phyloP scores from a whole-genome alignment of 1,139 yeast genomes.

The Hanseniaspora gamundiae region DNA sequence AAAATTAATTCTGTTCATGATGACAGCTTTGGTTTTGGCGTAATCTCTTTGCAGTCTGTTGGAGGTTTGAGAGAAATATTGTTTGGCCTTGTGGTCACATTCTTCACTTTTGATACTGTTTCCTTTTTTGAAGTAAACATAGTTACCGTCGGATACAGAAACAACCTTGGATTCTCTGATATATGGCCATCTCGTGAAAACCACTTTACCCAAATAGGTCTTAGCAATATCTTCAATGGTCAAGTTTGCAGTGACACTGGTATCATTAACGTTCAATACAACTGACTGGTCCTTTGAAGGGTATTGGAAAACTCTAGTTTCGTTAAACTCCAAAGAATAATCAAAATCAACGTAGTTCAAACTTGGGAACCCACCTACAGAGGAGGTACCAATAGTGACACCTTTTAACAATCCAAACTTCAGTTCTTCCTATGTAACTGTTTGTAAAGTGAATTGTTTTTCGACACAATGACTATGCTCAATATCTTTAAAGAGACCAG shows the following conservation, averaged over 20 bases:
- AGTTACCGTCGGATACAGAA: conserved; percentile 45
- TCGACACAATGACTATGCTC: conserved; percentile 71
- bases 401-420: conserved; percentile 54
- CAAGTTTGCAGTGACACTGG: conserved; percentile 33
- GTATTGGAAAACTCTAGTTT: conserved; percentile 70
- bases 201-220: conserved; percentile 44
- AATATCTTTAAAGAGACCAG: conserved; percentile 65
- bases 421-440: conserved; percentile 33
- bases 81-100: conserved; percentile 21
- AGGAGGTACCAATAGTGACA: conserved; percentile 55
- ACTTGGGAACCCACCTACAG: conserved; percentile 87
- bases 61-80: conserved; percentile 30
- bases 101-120: conserved; percentile 30
- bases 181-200: conserved; percentile 83
- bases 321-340: conserved; percentile 41
- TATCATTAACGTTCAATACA: conserved; percentile 49
- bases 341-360: conserved; percentile 56
- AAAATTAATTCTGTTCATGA: conserved; percentile 40
- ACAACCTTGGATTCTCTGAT: conserved; percentile 68
- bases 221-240: conserved; percentile 43
- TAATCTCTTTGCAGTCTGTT: conserved; percentile 29
- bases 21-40: conserved; percentile 44
- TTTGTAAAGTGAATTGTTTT: conserved; percentile 39
- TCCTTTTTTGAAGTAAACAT: conserved; percentile 29
- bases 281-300: conserved; percentile 78